Percentiles rank a stretch among this genome's conserved stretches.
Conservation (phyloP, 305 asterid species). For the Stenogyne calaminthoides region DNA sequence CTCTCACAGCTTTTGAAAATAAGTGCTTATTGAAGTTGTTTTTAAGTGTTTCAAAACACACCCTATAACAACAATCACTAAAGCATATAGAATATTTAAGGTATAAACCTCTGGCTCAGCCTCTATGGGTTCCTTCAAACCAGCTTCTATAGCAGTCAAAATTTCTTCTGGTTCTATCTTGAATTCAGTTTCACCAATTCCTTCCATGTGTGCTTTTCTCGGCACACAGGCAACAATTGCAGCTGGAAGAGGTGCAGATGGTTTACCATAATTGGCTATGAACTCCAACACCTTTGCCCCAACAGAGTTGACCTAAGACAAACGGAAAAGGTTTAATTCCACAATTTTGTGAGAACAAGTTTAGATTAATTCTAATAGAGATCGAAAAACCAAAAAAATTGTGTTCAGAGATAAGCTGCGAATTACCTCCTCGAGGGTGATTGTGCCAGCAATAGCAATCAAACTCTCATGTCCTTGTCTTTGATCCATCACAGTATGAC, state of each 20-base stretch:
- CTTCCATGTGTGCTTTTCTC: constrained; percentile 76
- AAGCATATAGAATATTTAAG: constrained; percentile 24
- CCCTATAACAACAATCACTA: constrained; percentile 15
- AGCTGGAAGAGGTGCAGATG: constrained; percentile 93
- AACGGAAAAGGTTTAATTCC: constrained; percentile 31
- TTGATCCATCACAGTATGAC: constrained; percentile 98
- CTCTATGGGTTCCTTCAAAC: constrained; percentile 88
- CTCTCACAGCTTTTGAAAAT: too few relatives aligned
- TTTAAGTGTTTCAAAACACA: too few relatives aligned
- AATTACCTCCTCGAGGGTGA: constrained; percentile 93
- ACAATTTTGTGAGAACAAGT: background rate
- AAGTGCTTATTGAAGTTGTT: too few relatives aligned
- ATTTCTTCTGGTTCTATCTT: constrained; percentile 82
- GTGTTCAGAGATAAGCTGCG: constrained; percentile 24
- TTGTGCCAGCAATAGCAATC: constrained; percentile 87
- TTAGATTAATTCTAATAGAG: constrained; percentile 17
- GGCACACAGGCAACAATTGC: constrained; percentile 99
- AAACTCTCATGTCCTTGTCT: constrained; percentile 97
- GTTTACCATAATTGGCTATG: constrained; percentile 90
- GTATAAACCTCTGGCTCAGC: constrained; percentile 91
- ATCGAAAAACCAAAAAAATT: background rate
- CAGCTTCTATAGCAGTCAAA: constrained; percentile 79
- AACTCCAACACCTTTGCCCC: constrained; percentile 97
- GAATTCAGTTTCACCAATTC: constrained; percentile 85
- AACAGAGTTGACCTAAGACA: constrained; percentile 78